Conservation (phyloP, 2,329 filamentous ascomycete species). For the Ophiostoma himal-ulmi region DNA sequence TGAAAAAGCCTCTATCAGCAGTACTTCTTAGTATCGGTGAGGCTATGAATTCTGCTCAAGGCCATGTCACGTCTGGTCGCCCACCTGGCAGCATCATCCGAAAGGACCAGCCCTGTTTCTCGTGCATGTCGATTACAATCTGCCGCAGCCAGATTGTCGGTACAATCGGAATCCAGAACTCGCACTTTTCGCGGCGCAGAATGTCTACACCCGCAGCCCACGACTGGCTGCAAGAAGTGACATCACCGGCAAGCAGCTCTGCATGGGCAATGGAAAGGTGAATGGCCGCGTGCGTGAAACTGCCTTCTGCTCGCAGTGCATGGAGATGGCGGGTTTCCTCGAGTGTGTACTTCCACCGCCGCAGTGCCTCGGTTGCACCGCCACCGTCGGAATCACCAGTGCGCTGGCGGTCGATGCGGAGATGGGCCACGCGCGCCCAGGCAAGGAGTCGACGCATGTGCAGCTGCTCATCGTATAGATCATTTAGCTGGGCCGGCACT, state of each 20-base stretch:
- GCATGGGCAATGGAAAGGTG: conserved; percentile 32
- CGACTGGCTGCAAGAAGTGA: not conserved
- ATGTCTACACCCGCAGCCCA: conserved; percentile 27
- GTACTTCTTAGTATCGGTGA: not conserved
- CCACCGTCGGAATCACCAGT: not conserved
- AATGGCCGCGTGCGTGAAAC: conserved; percentile 29
- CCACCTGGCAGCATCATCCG: conserved; percentile 29
- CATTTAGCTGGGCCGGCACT: conserved; percentile 29
- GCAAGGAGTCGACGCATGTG: conserved; percentile 32
- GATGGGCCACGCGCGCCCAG: conserved; percentile 29
- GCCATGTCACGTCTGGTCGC: conserved; percentile 16
- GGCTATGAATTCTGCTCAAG: not conserved
- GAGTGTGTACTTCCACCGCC: conserved; percentile 24
- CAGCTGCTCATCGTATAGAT: conserved; percentile 33
- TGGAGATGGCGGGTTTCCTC: not conserved
- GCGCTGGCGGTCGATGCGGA: conserved; percentile 11
- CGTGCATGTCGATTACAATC: conserved; percentile 28
- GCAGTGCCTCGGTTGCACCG: conserved; percentile 10
- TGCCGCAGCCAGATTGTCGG: conserved; percentile 31
- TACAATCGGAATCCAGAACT: conserved; percentile 32
- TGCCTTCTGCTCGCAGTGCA: conserved; percentile 5
- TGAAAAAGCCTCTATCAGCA: no score
- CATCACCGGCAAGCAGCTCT: conserved; percentile 27
- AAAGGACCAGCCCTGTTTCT: conserved; percentile 31
- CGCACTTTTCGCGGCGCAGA: conserved; percentile 29